phyloP scores from a whole-genome alignment of 2,329 filamentous ascomycete genomes.

The Didymella pomorum region DNA sequence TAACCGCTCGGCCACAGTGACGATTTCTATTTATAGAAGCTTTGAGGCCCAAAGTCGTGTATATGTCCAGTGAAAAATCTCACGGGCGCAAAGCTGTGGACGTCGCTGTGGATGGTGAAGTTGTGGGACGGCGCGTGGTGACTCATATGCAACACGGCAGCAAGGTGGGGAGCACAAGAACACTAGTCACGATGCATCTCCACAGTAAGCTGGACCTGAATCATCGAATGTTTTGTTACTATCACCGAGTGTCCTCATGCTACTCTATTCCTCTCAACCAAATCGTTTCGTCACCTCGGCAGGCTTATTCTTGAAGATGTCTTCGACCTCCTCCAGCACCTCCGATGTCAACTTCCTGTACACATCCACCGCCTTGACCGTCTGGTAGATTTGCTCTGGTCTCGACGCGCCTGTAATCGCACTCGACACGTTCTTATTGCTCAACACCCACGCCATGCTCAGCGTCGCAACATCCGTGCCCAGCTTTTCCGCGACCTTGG shows the following conservation, averaged over 20 bases:
- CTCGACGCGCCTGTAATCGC: constrained; percentile 42
- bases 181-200: too few species aligned
- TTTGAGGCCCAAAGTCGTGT: not conserved
- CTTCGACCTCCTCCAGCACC: constrained; percentile 55
- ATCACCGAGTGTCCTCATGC: too few species aligned
- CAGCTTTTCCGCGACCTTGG: constrained; percentile 67
- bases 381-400: constrained; percentile 46
- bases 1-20: constrained; percentile 2
- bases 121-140: not conserved
- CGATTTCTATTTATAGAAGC: not conserved
- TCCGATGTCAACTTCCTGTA: constrained; percentile 54
- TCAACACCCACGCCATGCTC: constrained; percentile 49
- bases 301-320: constrained; percentile 46
- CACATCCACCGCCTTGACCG: constrained; percentile 55
- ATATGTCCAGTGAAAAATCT: not conserved
- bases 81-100: too few species aligned
- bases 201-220: too few species aligned
- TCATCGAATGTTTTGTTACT: too few species aligned
- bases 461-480: constrained; percentile 62
- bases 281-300: constrained; percentile 34
- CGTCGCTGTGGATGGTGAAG: not conserved
- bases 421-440: constrained; percentile 41
- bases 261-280: constrained; percentile 13
- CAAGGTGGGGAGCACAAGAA: not conserved
- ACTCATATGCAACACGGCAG: not conserved